Conservation (phyloP, 805 yeast species). For the Kluyveromyces lactis region DNA sequence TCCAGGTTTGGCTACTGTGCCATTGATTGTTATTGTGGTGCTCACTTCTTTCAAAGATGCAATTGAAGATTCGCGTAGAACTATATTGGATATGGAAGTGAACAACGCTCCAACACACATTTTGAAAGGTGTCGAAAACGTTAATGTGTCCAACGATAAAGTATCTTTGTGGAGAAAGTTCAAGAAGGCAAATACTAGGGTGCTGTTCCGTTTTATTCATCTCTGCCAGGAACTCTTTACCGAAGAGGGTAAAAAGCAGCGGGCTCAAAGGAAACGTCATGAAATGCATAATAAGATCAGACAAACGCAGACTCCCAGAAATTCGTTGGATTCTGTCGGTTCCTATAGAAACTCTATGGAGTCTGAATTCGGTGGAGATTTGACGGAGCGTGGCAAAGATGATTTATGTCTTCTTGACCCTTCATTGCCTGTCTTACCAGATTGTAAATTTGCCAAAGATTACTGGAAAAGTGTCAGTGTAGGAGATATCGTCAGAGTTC, state of each 20-base stretch:
- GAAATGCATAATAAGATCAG: conserved; percentile 20
- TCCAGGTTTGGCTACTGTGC: conserved; percentile 69
- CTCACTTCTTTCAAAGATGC: conserved; percentile 77
- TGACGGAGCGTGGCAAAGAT: conserved; percentile 36
- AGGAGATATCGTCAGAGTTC: conserved; percentile 65
- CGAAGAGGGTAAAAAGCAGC: conserved; percentile 30
- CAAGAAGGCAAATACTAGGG: conserved; percentile 43
- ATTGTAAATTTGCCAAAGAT: conserved; percentile 27
- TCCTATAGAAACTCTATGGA: conserved; percentile 26
- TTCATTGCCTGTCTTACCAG: conserved; percentile 37
- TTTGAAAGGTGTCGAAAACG: conserved; percentile 45
- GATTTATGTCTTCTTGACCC: conserved; percentile 51
- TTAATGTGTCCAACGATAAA: conserved; percentile 54
- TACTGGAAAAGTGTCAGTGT: conserved; percentile 64
- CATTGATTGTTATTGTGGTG: conserved; percentile 66
- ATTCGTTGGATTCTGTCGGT: conserved; percentile 32
- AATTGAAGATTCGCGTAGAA: conserved; percentile 71
- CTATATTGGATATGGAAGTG: conserved; percentile 61
- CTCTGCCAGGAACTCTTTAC: conserved; percentile 25
- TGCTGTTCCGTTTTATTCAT: conserved; percentile 19
- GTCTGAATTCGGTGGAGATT: conserved; percentile 28
- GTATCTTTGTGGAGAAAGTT: conserved; percentile 62
- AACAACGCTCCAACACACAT: conserved; percentile 69
- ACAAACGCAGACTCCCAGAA: conserved; percentile 27
- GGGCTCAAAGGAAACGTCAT: conserved; percentile 28